phyloP scores from a whole-genome alignment of 805 yeast species.

The Citeromyces matritensis region DNA sequence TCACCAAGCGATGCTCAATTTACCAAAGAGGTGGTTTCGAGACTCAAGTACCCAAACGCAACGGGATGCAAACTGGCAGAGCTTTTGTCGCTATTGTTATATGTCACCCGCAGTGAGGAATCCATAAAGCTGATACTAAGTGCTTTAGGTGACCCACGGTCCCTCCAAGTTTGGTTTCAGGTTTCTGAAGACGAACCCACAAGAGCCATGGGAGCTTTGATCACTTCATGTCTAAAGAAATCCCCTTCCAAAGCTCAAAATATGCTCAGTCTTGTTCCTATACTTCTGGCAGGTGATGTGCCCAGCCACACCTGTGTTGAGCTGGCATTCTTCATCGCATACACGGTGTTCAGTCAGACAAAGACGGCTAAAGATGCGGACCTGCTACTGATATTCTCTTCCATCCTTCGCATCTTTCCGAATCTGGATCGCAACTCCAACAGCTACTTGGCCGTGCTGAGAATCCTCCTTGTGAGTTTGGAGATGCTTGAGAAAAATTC shows the following conservation, averaged over 20 bases:
- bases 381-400: too few species aligned
- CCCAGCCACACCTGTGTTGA: constrained; percentile 53
- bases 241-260: constrained; percentile 18
- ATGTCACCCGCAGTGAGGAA: constrained; percentile 31
- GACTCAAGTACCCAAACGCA: constrained; percentile 27
- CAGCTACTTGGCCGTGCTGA: constrained; percentile 45
- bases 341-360: constrained; percentile 17
- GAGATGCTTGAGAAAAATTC: constrained; percentile 24
- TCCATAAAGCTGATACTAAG: constrained; percentile 22
- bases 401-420: constrained; percentile 26
- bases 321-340: constrained; percentile 38
- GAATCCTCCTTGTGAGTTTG: constrained; percentile 37
- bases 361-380: constrained; percentile 13
- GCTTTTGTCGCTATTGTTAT: constrained; percentile 57
- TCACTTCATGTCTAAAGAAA: constrained; percentile 45
- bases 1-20: constrained; percentile 30
- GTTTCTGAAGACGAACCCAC: constrained; percentile 11
- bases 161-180: constrained; percentile 6
- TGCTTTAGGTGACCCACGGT: constrained; percentile 5
- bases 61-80: constrained; percentile 58
- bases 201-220: constrained; percentile 64
- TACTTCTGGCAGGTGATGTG: constrained; percentile 19
- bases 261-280: constrained; percentile 26
- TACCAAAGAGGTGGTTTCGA: constrained; percentile 20
- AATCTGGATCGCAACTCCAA: constrained; percentile 26